phyloP scores from a whole-genome alignment of 2,329 filamentous ascomycete genomes.

The Peltaster fructicola region DNA sequence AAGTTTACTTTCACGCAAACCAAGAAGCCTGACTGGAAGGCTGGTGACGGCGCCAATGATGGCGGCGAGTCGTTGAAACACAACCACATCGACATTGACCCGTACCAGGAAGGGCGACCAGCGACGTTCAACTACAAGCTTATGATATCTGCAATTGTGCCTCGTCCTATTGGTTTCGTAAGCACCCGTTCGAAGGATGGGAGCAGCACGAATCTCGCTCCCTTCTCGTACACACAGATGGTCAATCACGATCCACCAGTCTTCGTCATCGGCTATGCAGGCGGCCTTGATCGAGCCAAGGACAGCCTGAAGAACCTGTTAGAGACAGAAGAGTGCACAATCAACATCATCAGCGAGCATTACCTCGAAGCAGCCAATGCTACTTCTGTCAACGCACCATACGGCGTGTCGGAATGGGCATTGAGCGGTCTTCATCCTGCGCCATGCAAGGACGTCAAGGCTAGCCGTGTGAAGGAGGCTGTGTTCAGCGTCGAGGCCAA shows the following conservation, averaged over 20 bases:
- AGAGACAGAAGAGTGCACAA: conserved; percentile 51
- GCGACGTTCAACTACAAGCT: conserved; percentile 74
- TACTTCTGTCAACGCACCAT: conserved; percentile 60
- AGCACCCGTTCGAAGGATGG: conserved; percentile 45
- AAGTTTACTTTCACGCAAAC: conserved; percentile 44
- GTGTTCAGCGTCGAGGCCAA: conserved; percentile 70
- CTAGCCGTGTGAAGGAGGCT: conserved; percentile 62
- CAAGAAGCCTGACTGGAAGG: conserved; percentile 45
- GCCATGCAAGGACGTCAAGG: conserved; percentile 45
- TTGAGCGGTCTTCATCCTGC: conserved; percentile 58
- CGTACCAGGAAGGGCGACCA: conserved; percentile 52
- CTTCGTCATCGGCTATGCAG: conserved; percentile 49
- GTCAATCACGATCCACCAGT: conserved; percentile 75
- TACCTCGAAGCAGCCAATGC: conserved; percentile 78
- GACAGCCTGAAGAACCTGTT: conserved; percentile 61
- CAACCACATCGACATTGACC: conserved; percentile 62
- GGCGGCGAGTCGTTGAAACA: conserved; percentile 32
- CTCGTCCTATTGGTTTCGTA: conserved; percentile 58
- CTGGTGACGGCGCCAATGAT: conserved; percentile 48
- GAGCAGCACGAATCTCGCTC: conserved; percentile 55
- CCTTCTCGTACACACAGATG: conserved; percentile 74
- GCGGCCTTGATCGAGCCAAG: conserved; percentile 45
- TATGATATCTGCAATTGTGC: conserved; percentile 65
- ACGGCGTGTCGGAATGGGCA: conserved; percentile 62
- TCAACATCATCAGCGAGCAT: conserved; percentile 76